Base-by-base conservation (phyloP, 1,284 basidiomycete genomes). In the Marasmius sp. region DNA sequence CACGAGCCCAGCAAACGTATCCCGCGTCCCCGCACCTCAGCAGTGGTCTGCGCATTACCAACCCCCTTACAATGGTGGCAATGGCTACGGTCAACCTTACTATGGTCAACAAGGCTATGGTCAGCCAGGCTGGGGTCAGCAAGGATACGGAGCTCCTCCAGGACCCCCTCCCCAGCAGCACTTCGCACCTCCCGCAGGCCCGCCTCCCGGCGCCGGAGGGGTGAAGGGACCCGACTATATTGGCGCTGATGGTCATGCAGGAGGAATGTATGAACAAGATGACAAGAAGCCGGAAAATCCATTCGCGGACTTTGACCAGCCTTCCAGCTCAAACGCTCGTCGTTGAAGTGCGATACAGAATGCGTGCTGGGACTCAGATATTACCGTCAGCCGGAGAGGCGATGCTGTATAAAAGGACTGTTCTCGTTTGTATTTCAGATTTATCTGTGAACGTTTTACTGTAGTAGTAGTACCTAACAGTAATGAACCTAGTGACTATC, bases 1-100 rank as follows among this genome's bases (percentile, higher is more conserved):
- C 0, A 66, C 74, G 0, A 79, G 77, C 68, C 66, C 74, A 5
- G 75, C 72, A 53, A 66, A 66, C 38, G 61, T 61, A 20, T 49
- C 60, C 16, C 65, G 65, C 39, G 43, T 58, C 18, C 62, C 64
- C 22, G 49, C 37, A 27, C 56, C 58, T 6, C 48, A 57, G 43
- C 41, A 33, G 10, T 62, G 51, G 36, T 52, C 64, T 22, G 49
- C 57, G 18, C 60, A 64, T 54, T 64, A 66, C 47, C 60, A 60
- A 16, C 65, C 58, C 0, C 61, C 62, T 11, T 66, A 66, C 61
- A 60, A 60, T 22, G 60, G 61, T 5, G 62, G 62, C 20, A 60
- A 59, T 43, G 61, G 37, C 48, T 20, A 49, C 20, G 52, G 52
- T 16, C 52, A 38, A 38, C 52, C 59, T 20, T 43, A 55, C 20